Evolutionary conservation across 2,329 filamentous ascomycete species (phyloP), one percentile per base, ranked within the genome.

Genomic region (Ophiostoma fasciatum): DNA sequence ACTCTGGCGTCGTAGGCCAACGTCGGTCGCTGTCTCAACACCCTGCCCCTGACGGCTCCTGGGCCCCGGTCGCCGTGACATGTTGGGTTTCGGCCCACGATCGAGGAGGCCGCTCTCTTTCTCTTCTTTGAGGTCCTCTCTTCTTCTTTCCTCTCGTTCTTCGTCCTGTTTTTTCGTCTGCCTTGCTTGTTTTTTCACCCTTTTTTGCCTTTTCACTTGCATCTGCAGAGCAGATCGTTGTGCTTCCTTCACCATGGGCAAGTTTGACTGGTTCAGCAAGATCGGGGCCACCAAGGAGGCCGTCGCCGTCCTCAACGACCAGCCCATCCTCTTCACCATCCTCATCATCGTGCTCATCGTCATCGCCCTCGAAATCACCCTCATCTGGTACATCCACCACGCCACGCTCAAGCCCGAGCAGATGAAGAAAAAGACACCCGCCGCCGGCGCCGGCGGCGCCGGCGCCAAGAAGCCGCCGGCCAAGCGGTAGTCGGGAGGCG

Each of bases 341-440:
- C 64, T 75, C 41, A 43, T 74, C 43, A 51, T 71, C 49, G 67
- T 69, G 40, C 57, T 74, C 38, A 48, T 70, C 48, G 56, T 55
- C 41, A 46, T 73, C 34, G 59, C 58, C 41, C 49, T 64, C 8
- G 57, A 73, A 45, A 52, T 51, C 39, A 47, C 59, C 9, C 53
- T 74, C 33, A 52, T 68, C 36, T 72, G 65, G 65, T 72, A 63
- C 55, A 74, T 74, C 48, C 68, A 73, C 54, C 64, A 58, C 48
- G 68, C 68, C 39, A 75, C 71, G 15, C 43, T 71, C 56, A 75
- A 74, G 58, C 70, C 70, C 13, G 67, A 71, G 48, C 71, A 75
- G 52, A 66, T 59, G 51, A 69, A 67, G 52, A 64, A 64, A 48
- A 68, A 68, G 54, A n/a, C n/a, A n/a, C n/a, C n/a, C n/a, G n/a